Evolutionary conservation across 2,329 filamentous ascomycete genomes (phyloP), one percentile per base, ranked within the genome.

Genomic region (Pseudogymnoascus sp.): DNA sequence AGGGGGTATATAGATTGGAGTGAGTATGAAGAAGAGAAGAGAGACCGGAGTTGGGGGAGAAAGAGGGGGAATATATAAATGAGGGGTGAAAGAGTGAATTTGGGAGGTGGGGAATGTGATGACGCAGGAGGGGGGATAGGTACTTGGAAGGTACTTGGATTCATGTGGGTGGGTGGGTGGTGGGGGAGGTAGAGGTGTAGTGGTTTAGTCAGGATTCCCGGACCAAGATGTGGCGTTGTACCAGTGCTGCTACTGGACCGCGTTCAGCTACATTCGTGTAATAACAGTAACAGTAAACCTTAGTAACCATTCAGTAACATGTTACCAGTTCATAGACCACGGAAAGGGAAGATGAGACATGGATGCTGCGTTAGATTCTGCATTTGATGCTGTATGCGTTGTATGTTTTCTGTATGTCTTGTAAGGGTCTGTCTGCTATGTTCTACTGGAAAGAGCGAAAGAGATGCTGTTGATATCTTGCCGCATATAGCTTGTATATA

Each of bases 1-100:
- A 28, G 20, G 15, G 15, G 20, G 28, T 30, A 57, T 60, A 18
- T 60, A 5, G 36, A 41, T 37, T 18, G 37, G 11, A 58, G 38
- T 22, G 60, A 57, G 33, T 59, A 37, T 53, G 47, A 53, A 53
- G 47, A 53, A 50, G 25, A 14, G 41, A 28, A 38, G 30, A 60
- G 18, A 60, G 30, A 36, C 18, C 11, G 14, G 25, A 28, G 59
- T 18, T 25, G 35, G 3, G 28, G 47, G 43, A 60, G 15, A 37
- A 25, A 35, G 41, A 57, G 28, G 39, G 28, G 28, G 28, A 18
- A 20, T 37, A 41, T 50, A 60, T 41, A 37, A 60, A 20, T 60
- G 58, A 41, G 58, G 36, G 39, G 25, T 53, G n/a, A 53, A 18
- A 25, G 22, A 25, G 22, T 25, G 22, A 25, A 25, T 25, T 2